Evolutionary conservation across 345 rosid genomes (phyloP).

Genomic region (Eucalyptus brandiana): DNA sequence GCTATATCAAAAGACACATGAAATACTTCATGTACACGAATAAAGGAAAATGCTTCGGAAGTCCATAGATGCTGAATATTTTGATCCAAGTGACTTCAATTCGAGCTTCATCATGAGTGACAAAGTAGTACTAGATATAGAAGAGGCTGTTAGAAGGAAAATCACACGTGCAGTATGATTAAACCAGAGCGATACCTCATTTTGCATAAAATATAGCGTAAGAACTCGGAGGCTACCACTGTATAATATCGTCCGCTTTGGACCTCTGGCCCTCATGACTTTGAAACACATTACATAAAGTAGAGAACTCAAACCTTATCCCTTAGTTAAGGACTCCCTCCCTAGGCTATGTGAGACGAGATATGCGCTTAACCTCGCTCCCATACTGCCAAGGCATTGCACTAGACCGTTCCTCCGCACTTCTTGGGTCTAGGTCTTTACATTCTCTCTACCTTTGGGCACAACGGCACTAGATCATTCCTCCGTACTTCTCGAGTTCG

Average conservation of each 20-base stretch:
- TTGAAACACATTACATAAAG: fast-evolving
- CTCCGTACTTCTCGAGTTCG: fast-evolving
- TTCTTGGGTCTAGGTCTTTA: too few relatives aligned
- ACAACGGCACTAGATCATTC: too few relatives aligned
- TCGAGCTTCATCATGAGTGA: too few relatives aligned
- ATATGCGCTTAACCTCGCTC: fast-evolving
- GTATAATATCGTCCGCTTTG: too few relatives aligned
- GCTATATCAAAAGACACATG: not conserved
- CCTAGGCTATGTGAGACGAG: fast-evolving
- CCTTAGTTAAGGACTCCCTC: fast-evolving
- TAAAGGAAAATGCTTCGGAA: not conserved
- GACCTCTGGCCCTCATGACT: too few relatives aligned
- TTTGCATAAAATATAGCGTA: not conserved
- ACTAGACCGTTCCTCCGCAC: too few relatives aligned
- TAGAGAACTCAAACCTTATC: too few relatives aligned
- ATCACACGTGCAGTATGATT: not conserved
- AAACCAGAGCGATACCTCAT: not conserved
- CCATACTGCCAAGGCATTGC: too few relatives aligned
- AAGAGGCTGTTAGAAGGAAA: not conserved
- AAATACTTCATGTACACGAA: not conserved
- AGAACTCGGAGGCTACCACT: too few relatives aligned
- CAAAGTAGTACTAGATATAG: not conserved
- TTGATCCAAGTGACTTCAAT: too few relatives aligned
- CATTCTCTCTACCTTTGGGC: too few relatives aligned
- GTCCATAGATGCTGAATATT: not conserved